Evolutionary conservation across 73 alveolate species (phyloP).

Genomic region (Paramecium caudatum): DNA sequence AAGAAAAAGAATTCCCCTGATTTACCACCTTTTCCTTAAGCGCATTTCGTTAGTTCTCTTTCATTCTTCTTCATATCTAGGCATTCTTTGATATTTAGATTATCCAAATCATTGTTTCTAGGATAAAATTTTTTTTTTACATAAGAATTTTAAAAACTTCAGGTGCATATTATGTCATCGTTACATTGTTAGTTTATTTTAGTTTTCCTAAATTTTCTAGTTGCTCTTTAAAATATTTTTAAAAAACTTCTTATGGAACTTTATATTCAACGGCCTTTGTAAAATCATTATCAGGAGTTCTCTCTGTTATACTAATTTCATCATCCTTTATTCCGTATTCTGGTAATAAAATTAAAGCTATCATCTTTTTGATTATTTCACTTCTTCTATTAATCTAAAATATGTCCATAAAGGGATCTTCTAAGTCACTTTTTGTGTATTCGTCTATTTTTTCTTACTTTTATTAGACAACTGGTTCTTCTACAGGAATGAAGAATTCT

Average conservation of each 20-base stretch:
- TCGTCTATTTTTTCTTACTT: too few species aligned
- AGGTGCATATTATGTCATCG: slow-evolving; percentile 43
- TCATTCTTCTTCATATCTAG: slow-evolving; percentile 11
- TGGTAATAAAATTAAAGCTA: slow-evolving; percentile 21
- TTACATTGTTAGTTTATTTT: background rate
- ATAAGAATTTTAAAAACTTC: background rate
- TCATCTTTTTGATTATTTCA: slow-evolving; percentile 31
- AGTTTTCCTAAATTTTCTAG: too few species aligned
- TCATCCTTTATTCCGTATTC: slow-evolving; percentile 22
- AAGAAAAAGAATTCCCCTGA: slow-evolving; percentile 97
- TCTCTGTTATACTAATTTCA: too few species aligned
- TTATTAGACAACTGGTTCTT: too few species aligned
- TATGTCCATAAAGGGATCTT: slow-evolving; percentile 49
- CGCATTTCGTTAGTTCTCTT: slow-evolving; percentile 28
- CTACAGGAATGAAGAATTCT: too few species aligned
- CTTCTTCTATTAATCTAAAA: background rate
- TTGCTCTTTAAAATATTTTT: background rate
- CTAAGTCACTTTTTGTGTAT: slow-evolving; percentile 13
- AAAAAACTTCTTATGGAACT: background rate
- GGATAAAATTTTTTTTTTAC: background rate
- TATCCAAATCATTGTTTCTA: slow-evolving; percentile 44
- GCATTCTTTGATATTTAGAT: background rate
- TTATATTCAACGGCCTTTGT: background rate
- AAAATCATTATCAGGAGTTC: too few species aligned
- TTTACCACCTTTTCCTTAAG: slow-evolving; percentile 85